A percentile compares a stretch with the other conserved stretches of the same genome.
Evolutionary conservation across 2,329 filamentous ascomycete species (phyloP).

Genomic region (Grosmannia clavigera): DNA sequence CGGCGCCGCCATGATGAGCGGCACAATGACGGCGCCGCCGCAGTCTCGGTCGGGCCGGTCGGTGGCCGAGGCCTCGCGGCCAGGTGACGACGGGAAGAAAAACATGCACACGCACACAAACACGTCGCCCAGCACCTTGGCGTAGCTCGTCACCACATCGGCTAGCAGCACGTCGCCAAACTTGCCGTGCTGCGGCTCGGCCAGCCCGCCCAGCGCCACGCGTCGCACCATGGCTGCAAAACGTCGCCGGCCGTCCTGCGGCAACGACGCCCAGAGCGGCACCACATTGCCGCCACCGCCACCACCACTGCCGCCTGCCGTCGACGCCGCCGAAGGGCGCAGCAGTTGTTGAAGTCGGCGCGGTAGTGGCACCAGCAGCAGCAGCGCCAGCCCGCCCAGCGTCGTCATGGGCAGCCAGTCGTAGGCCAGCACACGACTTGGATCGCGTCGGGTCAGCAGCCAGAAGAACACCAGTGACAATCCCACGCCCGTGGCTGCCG

Average conservation of each 20-base stretch:
- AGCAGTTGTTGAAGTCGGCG: slow-evolving; percentile 3
- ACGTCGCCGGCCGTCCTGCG: slow-evolving; percentile 58
- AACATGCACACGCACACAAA: slow-evolving; percentile 92
- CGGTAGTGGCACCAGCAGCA: slow-evolving; percentile 54
- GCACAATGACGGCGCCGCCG: slow-evolving; percentile 67
- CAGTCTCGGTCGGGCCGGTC: slow-evolving; percentile 70
- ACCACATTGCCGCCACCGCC: slow-evolving; percentile 5
- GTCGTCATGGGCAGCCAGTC: slow-evolving; percentile 81
- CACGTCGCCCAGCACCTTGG: slow-evolving; percentile 80
- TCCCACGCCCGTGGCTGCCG: slow-evolving; percentile 59
- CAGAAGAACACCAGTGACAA: slow-evolving; percentile 73
- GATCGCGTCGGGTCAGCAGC: slow-evolving; percentile 60
- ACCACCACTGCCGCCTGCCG: not conserved
- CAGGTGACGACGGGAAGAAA: slow-evolving; percentile 32
- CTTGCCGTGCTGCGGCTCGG: slow-evolving; percentile 76
- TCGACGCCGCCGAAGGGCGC: not conserved
- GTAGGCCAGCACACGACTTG: slow-evolving; percentile 59
- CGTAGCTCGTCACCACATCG: slow-evolving; percentile 89
- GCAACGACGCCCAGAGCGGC: slow-evolving; percentile 22
- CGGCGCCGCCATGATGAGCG: slow-evolving; percentile 71
- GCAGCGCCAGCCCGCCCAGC: slow-evolving; percentile 56
- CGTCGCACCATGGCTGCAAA: slow-evolving; percentile 66
- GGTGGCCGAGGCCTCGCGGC: slow-evolving; percentile 56
- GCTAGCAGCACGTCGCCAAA: slow-evolving; percentile 91
- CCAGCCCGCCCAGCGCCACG: slow-evolving; percentile 73